Evolutionary conservation across 2,329 filamentous ascomycete genomes (phyloP).

Genomic region (Rutstroemia sp.): DNA sequence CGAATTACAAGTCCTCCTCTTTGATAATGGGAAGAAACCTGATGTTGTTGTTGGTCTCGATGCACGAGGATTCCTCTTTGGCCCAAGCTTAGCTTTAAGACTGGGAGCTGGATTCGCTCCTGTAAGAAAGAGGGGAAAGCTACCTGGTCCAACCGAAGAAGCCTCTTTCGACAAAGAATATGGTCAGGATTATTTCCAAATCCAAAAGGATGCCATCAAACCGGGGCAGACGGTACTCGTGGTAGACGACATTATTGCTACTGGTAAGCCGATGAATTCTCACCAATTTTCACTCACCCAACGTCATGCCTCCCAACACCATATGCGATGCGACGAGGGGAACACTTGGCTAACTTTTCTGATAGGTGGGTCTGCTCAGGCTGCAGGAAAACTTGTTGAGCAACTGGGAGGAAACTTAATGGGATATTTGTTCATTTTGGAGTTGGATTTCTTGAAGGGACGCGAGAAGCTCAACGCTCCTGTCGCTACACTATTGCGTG

Average conservation of each 20-base stretch:
- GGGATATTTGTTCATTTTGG: constrained; percentile 91
- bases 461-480: constrained; percentile 81
- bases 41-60: constrained; percentile 93
- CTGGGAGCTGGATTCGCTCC: constrained; percentile 84
- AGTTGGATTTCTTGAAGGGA: constrained; percentile 88
- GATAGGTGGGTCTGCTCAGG: constrained; percentile 81
- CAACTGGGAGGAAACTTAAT: constrained; percentile 80
- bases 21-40: constrained; percentile 54
- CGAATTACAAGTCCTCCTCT: constrained; percentile 68
- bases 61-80: constrained; percentile 91
- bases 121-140: constrained; percentile 90
- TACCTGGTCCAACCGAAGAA: constrained; percentile 81
- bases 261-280: constrained; percentile 54
- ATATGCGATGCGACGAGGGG: neutral
- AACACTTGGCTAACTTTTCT: constrained; percentile 7
- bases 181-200: constrained; percentile 90
- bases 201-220: constrained; percentile 81
- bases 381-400: constrained; percentile 78
- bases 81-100: constrained; percentile 76
- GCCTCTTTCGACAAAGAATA: constrained; percentile 94
- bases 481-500: constrained; percentile 72
- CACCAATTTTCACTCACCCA: neutral
- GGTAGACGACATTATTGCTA: constrained; percentile 97
- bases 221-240: constrained; percentile 83
- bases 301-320: neutral